These are phyloP conservation scores for Brachypodium distachyon DNA, from an alignment of 202 grass and related monocot species.

Conservation along the genomic window DNA sequence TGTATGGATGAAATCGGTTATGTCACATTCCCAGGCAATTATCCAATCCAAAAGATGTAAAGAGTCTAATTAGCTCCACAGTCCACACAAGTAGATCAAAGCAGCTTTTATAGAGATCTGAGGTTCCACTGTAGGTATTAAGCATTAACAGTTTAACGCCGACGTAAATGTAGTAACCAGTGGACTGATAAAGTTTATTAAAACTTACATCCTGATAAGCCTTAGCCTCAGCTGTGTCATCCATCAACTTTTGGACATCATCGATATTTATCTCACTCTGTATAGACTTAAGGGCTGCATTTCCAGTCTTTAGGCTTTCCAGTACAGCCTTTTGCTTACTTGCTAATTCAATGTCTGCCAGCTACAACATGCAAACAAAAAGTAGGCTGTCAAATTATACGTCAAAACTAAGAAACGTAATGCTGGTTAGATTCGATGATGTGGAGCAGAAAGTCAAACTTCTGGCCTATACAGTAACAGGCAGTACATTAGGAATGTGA, in stretches of 20 bases:
- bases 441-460: neutral
- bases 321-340: constrained; percentile 96
- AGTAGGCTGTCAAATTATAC: neutral
- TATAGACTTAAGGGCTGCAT: constrained; percentile 86
- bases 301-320: constrained; percentile 91
- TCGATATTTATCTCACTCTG: constrained; percentile 96
- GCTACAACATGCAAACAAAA: constrained; percentile 35
- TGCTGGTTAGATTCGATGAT: neutral
- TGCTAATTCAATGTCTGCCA: constrained; percentile 90
- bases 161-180: constrained; percentile 16
- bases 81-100: constrained; percentile 2
- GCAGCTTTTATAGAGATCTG: neutral
- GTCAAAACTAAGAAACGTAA: neutral
- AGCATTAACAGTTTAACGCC: too few relatives aligned
- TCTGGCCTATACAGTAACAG: neutral
- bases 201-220: constrained; percentile 97
- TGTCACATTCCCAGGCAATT: neutral
- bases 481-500: neutral
- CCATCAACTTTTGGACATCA: constrained; percentile 98
- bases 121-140: neutral
- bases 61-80: neutral
- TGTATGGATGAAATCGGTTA: neutral
- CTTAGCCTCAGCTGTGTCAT: constrained; percentile 92
- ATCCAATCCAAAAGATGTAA: neutral
- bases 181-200: neutral